Conservation (phyloP, 176 grass and related monocot species). For the Ananas comosus region DNA sequence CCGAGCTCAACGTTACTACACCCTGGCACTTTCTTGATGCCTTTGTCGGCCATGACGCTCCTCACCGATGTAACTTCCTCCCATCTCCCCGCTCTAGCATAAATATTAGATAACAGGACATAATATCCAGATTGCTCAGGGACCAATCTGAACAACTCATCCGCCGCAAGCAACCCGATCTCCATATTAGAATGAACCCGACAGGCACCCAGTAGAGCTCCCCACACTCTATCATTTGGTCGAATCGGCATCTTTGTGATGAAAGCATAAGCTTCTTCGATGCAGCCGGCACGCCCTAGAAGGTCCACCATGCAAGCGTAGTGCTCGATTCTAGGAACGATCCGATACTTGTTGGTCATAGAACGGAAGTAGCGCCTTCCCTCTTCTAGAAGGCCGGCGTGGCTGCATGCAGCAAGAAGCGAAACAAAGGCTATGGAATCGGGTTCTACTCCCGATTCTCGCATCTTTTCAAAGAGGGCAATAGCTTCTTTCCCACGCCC, state of each 20-base stretch:
- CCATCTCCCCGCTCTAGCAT: slow-evolving; percentile 68
- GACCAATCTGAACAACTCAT: slow-evolving; percentile 60
- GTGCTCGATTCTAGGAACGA: slow-evolving; percentile 50
- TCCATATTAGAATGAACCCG: slow-evolving; percentile 72
- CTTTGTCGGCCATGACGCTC: slow-evolving; percentile 46
- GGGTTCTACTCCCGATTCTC: slow-evolving; percentile 33
- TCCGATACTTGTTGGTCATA: slow-evolving; percentile 50
- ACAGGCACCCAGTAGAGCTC: slow-evolving; percentile 59
- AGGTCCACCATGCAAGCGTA: slow-evolving; percentile 78
- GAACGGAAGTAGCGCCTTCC: slow-evolving; percentile 47
- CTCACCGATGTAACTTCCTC: slow-evolving; percentile 54
- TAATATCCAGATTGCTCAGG: slow-evolving; percentile 68
- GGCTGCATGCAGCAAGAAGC: slow-evolving; percentile 60
- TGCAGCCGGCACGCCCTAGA: slow-evolving; percentile 47
- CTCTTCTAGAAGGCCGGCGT: slow-evolving; percentile 48
- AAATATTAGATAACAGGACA: slow-evolving; percentile 80
- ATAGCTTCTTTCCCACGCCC: slow-evolving; percentile 48
- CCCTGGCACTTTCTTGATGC: slow-evolving; percentile 76
- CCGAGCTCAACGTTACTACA: slow-evolving; percentile 61
- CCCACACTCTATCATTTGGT: slow-evolving; percentile 74
- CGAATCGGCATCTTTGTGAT: slow-evolving; percentile 47
- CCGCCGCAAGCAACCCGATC: slow-evolving; percentile 54
- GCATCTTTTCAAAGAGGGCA: slow-evolving; percentile 61
- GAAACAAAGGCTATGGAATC: slow-evolving; percentile 65
- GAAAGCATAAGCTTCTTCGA: slow-evolving; percentile 62